phyloP scores from a whole-genome alignment of 805 yeast genomes.

The Lipomyces chichibuensis region DNA sequence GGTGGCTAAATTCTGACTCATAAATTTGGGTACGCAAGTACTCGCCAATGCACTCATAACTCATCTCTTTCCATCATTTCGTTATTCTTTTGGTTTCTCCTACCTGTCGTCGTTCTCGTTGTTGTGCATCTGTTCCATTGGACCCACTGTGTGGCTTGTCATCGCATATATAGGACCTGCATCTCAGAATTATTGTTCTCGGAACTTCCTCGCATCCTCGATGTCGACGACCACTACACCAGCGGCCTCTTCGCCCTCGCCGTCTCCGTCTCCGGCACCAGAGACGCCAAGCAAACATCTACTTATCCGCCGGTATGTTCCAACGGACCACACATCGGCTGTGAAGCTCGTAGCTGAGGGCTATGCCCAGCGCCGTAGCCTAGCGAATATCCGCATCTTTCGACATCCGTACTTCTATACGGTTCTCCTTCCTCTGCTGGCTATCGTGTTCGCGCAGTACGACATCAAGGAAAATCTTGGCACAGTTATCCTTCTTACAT shows the following conservation, averaged over 20 bases:
- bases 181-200: background rate
- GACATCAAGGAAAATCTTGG: constrained; percentile 21
- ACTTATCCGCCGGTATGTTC: constrained; percentile 15
- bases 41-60: background rate
- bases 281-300: constrained; percentile 14
- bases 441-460: constrained; percentile 19
- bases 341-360: constrained; percentile 28
- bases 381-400: constrained; percentile 28
- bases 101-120: background rate
- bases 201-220: background rate
- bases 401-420: constrained; percentile 26
- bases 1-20: background rate
- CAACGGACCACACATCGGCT: constrained; percentile 18
- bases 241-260: background rate
- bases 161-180: background rate
- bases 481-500: constrained; percentile 21
- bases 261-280: background rate
- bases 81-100: background rate
- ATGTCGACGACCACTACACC: background rate
- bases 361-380: constrained; percentile 24
- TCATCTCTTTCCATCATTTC: background rate
- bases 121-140: background rate
- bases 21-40: background rate
- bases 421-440: constrained; percentile 24
- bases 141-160: background rate